Conservation (phyloP, 2,329 filamentous ascomycete species). For the Berkeleyomyces basicola region DNA sequence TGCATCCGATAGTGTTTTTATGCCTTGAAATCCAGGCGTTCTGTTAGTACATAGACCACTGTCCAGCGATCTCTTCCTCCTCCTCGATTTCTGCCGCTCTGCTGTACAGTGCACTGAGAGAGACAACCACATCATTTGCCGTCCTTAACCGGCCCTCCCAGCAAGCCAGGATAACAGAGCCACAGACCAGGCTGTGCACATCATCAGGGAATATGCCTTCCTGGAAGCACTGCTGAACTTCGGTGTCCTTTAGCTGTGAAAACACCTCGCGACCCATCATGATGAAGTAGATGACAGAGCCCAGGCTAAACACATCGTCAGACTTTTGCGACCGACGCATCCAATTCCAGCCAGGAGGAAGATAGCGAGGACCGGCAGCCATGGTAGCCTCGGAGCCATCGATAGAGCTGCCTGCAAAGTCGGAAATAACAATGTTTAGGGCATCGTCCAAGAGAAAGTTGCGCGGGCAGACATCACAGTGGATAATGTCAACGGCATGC, state of each 20-base stretch:
- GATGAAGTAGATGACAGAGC: conserved; percentile 22
- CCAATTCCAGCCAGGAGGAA: conserved; percentile 17
- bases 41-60: conserved; percentile 14
- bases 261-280: conserved; percentile 21
- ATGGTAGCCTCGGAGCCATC: conserved; percentile 15
- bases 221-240: conserved; percentile 18
- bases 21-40: conserved; percentile 1
- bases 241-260: conserved; percentile 18
- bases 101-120: conserved; percentile 12
- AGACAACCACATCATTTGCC: conserved; percentile 10
- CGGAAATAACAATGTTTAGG: conserved; percentile 23
- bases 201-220: conserved; percentile 18
- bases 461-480: conserved; percentile 24
- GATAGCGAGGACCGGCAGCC: conserved; percentile 17
- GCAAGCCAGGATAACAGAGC: conserved; percentile 19
- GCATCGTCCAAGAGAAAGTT: conserved; percentile 23
- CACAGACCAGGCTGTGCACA: conserved; percentile 17
- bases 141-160: conserved; percentile 17
- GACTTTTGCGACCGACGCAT: conserved; percentile 17
- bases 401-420: conserved; percentile 22
- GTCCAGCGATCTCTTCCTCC: conserved; percentile 14
- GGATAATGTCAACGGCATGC: conserved; percentile 23
- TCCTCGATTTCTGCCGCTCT: conserved; percentile 13
- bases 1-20: conserved; percentile 1
- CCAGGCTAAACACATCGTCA: conserved; percentile 22